Percentiles rank a stretch among this genome's conserved stretches.
Evolutionary conservation across 768 basidiomycete species (phyloP).

Genomic region (Boletus insuetus): DNA sequence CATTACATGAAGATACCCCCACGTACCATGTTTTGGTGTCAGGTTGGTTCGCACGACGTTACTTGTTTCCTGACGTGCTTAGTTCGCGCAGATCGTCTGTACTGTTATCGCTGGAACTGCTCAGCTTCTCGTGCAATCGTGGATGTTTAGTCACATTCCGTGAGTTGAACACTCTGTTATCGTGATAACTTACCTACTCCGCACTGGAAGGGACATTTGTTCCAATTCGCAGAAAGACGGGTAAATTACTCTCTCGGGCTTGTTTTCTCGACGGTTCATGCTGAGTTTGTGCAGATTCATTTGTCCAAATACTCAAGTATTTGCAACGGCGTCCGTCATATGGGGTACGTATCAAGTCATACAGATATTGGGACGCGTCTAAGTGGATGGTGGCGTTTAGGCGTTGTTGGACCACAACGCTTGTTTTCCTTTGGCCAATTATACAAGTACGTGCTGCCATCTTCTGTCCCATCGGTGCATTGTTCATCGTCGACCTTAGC

Average conservation of each 20-base stretch:
- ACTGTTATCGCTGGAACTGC: constrained; percentile 67
- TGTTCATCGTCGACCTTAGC: constrained; percentile 15
- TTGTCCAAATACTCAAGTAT: constrained; percentile 53
- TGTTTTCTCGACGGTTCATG: neutral
- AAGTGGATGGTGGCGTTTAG: constrained; percentile 35
- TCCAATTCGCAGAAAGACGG: constrained; percentile 40
- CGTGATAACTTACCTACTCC: neutral
- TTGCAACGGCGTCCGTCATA: constrained; percentile 56
- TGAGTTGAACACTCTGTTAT: constrained; percentile 27
- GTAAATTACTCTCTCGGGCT: neutral
- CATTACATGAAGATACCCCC: constrained; percentile 67
- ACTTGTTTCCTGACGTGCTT: neutral
- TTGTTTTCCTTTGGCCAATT: constrained; percentile 55
- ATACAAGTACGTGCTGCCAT: constrained; percentile 49
- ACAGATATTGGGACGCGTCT: neutral
- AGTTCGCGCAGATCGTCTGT: constrained; percentile 49
- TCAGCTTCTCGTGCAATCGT: constrained; percentile 73
- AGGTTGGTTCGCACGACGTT: constrained; percentile 36
- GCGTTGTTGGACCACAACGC: constrained; percentile 62
- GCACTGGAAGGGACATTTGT: constrained; percentile 45
- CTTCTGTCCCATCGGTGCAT: neutral
- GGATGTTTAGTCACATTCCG: constrained; percentile 64
- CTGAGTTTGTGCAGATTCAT: constrained; percentile 36
- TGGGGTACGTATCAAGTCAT: constrained; percentile 27
- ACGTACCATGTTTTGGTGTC: constrained; percentile 66